Conservation (phyloP, 768 basidiomycete genomes). For the Tylopilus plumbeoviolaceoides region DNA sequence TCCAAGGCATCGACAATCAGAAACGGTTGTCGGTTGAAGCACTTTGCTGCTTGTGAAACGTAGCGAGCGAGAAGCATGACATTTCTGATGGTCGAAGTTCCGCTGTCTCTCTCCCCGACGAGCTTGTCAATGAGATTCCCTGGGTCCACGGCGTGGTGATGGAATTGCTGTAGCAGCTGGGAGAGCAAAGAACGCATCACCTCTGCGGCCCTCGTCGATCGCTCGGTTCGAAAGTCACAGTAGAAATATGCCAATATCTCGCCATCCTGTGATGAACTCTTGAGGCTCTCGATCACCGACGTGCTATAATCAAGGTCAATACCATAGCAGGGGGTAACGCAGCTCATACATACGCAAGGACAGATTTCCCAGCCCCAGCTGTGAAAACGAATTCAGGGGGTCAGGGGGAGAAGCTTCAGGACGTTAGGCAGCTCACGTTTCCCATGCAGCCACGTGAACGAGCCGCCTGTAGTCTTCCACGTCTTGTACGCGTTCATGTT, state of each 20-base stretch:
- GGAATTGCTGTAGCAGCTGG: constrained; percentile 8
- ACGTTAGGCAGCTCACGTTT: constrained; percentile 5
- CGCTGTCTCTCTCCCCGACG: neutral
- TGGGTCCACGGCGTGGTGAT: neutral
- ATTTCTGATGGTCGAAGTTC: neutral
- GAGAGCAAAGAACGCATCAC: constrained; percentile 16
- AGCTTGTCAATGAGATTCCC: neutral
- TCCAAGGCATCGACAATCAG: constrained; percentile 16
- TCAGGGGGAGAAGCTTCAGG: neutral
- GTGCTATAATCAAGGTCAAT: constrained; percentile 3
- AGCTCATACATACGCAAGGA: constrained; percentile 3
- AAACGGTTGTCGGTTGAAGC: neutral
- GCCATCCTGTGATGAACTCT: neutral
- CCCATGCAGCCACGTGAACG: neutral
- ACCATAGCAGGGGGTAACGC: too few relatives aligned
- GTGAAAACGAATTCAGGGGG: neutral
- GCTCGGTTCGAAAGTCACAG: constrained; percentile 15
- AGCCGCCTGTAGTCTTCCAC: too few relatives aligned
- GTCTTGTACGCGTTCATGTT: too few relatives aligned
- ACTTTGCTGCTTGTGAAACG: neutral
- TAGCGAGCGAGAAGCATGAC: neutral
- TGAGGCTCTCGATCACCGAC: constrained; percentile 10
- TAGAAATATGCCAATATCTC: constrained; percentile 15
- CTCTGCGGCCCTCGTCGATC: neutral
- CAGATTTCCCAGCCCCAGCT: constrained; percentile 18